These are phyloP conservation scores for Aspergillus pseudoviridinutans DNA, from an alignment of 2,329 filamentous ascomycete species.

Conservation along the genomic window DNA sequence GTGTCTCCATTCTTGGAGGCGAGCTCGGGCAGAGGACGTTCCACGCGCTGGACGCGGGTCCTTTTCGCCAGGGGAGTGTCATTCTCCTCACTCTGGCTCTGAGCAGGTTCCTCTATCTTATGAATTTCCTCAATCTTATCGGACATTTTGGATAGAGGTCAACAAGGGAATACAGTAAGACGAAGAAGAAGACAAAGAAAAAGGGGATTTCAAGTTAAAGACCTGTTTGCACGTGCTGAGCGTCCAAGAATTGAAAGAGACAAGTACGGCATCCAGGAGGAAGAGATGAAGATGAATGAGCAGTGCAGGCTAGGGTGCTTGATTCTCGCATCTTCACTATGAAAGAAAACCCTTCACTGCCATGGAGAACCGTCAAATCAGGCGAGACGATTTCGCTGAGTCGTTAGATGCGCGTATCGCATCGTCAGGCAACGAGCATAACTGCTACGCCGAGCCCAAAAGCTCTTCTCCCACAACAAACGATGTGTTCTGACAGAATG, in stretches of 20 bases:
- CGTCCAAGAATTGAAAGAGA: not conserved
- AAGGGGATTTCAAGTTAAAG: not conserved
- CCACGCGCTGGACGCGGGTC: not conserved
- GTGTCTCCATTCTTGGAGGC: not conserved
- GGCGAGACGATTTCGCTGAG: not conserved
- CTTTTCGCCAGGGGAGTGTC: not conserved
- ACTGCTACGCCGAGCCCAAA: not conserved
- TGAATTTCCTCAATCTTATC: not conserved
- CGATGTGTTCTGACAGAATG: not conserved
- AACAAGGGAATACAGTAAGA: not conserved
- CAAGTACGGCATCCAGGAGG: not conserved
- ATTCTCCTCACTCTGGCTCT: not conserved
- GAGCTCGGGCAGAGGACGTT: not conserved
- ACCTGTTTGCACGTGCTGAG: not conserved
- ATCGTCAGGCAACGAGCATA: not conserved
- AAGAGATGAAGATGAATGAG: not conserved
- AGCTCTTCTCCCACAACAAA: not conserved
- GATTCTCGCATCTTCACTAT: not conserved
- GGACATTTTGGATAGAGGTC: not conserved
- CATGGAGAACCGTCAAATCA: not conserved
- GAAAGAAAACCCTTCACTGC: not conserved
- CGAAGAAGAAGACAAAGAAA: not conserved
- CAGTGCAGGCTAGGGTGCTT: not conserved
- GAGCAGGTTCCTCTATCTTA: not conserved
- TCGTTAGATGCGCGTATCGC: not conserved